Conservation (phyloP, 768 basidiomycete genomes). For the Gyrodon lividus region DNA sequence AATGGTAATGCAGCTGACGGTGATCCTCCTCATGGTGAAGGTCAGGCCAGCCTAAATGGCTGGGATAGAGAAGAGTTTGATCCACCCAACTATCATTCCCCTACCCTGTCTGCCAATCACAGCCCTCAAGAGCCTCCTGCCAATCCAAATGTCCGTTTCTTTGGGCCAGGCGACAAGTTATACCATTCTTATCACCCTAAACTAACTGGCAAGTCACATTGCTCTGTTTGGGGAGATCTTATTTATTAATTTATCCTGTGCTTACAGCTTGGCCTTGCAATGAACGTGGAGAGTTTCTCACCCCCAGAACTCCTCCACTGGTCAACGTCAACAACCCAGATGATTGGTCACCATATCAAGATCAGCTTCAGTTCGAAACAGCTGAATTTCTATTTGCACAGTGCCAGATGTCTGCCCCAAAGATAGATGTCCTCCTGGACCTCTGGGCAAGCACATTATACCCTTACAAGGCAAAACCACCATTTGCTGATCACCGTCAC, state of each 20-base stretch:
- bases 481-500: conserved; percentile 24
- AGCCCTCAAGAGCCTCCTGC: background rate
- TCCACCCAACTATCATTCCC: background rate
- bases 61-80: background rate
- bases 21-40: no score
- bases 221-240: background rate
- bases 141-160: background rate
- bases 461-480: conserved; percentile 12
- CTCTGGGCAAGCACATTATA: conserved; percentile 18
- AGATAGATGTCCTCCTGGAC: conserved; percentile 18
- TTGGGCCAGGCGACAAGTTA: background rate
- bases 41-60: no score
- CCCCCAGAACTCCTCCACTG: conserved; percentile 1
- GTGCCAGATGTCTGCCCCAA: conserved; percentile 20
- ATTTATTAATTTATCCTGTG: background rate
- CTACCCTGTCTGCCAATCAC: background rate
- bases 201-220: conserved; percentile 1
- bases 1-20: background rate
- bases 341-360: conserved; percentile 14
- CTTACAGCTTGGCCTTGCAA: conserved; percentile 4
- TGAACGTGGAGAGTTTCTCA: background rate
- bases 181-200: conserved; percentile 4
- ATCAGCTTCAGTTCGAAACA: conserved; percentile 15
- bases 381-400: conserved; percentile 20
- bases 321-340: background rate